These are phyloP conservation scores for Pythium guiyangense DNA, from an alignment of 352 stramenopile species.

Conservation along the genomic window DNA sequence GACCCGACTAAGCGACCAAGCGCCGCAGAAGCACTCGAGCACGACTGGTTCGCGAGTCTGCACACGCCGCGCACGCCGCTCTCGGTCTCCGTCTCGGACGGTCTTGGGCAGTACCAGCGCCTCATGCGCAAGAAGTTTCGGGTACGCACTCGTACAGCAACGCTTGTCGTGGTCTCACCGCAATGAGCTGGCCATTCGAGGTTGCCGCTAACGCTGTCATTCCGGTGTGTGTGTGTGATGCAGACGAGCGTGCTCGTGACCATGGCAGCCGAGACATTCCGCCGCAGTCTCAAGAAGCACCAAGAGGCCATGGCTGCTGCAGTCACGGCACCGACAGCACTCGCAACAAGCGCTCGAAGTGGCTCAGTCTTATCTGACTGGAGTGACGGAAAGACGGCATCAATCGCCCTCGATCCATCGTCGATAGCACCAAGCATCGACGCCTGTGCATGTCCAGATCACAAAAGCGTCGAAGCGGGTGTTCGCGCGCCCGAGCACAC, in stretches of 20 bases:
- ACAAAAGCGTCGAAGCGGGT: no score
- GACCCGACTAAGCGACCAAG: slow-evolving; percentile 26
- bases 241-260: slow-evolving; percentile 56
- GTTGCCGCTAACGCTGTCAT: neutral
- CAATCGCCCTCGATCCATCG: no score
- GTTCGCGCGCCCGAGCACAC: no score
- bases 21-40: slow-evolving; percentile 26
- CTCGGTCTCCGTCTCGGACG: slow-evolving; percentile 38
- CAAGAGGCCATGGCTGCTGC: slow-evolving; percentile 2
- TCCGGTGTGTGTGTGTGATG: no score
- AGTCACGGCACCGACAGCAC: neutral
- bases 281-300: slow-evolving; percentile 40
- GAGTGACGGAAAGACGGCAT: no score
- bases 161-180: neutral
- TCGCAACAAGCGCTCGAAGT: neutral
- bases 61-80: slow-evolving; percentile 46
- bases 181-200: neutral
- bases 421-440: no score
- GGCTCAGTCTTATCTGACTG: no score
- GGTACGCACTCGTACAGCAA: slow-evolving; percentile 21
- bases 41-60: slow-evolving; percentile 45
- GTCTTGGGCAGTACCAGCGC: slow-evolving; percentile 47
- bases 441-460: no score
- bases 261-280: slow-evolving; percentile 49
- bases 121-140: slow-evolving; percentile 67